Evolutionary conservation across 257 asterid genomes (phyloP), one percentile per base, ranked within the genome.

Genomic region (Nicotiana obtusifolia): DNA sequence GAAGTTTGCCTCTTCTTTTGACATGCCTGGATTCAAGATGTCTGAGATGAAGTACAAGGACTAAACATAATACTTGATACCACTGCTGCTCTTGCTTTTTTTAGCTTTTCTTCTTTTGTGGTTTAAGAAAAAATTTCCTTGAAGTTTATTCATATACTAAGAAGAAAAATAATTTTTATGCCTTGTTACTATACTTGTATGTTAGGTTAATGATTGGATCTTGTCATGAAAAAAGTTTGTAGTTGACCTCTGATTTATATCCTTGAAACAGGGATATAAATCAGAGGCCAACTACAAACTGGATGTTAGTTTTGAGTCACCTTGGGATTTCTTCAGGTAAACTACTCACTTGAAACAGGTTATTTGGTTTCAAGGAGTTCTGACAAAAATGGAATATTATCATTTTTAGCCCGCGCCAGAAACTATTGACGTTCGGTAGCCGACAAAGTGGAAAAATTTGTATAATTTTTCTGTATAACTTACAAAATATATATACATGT

Each of bases 11-110:
- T 66, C 97, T 78, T 89, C 97, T 35, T 95, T 91, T 19, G 97
- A 93, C 88, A 95, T 94, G 97, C 97, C 99, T 0, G 98, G 98
- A 57, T 94, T 94, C 93, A 90, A 91, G 90, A 88, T 88, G 88
- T 87, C 97, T 8, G 97, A 95, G 85, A 94, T 93, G 98, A 94
- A 95, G 91, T 95, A 92, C 93, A 81, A 92, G 91, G 91, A 90
- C 80, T 91, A 85, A 61, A 90, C 78, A 41, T 56, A 59, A 16
- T 66, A 47, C 11, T 53, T 79, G 53, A 65, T 60, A 13, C 78
- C 52, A 71, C 35, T 26, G 30, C 59, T 37, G 4, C 14, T 35
- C 69, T 41, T 22, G 10, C 4, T 8, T 53, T 17, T 53, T 31
- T n/a, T 14, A 41, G 31, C 31, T 30, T 7, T 37, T 37, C 49